Evolutionary conservation across 768 basidiomycete species (phyloP), one percentile per base, ranked within the genome.

Genomic region (Xerocomellus amylosporus): DNA sequence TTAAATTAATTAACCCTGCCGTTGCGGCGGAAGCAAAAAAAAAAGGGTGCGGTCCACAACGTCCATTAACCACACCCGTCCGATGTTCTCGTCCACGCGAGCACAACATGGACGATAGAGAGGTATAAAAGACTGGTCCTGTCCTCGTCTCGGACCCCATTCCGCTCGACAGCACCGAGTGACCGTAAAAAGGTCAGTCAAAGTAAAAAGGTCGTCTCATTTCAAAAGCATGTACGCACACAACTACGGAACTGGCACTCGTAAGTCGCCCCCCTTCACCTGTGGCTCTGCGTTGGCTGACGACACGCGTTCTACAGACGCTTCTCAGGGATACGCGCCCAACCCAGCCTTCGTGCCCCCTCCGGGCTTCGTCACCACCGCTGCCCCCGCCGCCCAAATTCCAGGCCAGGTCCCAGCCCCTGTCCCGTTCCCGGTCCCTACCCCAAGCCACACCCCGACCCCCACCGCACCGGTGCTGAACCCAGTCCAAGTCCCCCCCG

Each of bases 401-500:
- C 24, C 39, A 9, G 33, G 13, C 31, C 31, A 31, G 33, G 33
- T 5, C 13, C 13, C 1, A 8, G 1, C 28, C 26, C 26, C 26
- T 28, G 33, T 34, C 33, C 33, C 33, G 14, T 34, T 34, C 33
- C 33, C 36, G 4, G 5, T 15, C 40, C 14, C 43, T 17, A 20
- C 49, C 7, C 39, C 26, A 0, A 34, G 22, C 4, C 41, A 10
- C 24, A 40, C 36, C 8, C 49, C 39, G 20, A 44, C 49, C 2
- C 57, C 60, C 5, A 39, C n/a, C 30, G 40, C 51, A 4, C 45
- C 49, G 10, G 30, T 42, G 39, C 58, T 61, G 8, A 28, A 9
- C 14, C 48, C 55, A 2, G 55, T 67, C 22, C 57, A 40, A 15
- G 64, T 65, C 17, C 65, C 65, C 0, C 26, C 55, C 0, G 59